Base-by-base conservation (phyloP, 345 rosid species). In the Eucalyptus sp. region DNA sequence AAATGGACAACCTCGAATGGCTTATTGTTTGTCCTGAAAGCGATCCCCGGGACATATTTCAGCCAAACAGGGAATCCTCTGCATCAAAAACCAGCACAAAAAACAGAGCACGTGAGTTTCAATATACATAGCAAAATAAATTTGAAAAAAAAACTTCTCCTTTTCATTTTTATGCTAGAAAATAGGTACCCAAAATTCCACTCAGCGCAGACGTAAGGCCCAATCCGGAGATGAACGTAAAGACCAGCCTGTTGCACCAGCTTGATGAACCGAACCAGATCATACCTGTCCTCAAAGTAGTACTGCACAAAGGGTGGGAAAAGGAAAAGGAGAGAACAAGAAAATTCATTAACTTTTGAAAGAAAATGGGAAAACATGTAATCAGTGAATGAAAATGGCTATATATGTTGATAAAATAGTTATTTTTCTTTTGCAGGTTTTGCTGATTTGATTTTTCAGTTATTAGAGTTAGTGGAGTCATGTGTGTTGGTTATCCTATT, bases 211-310 rank as follows among this genome's bases (percentile, higher is more conserved):
- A 90, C 44, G 24, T 90, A 90, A 20, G 91, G 91, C 15, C 91
- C 91, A 8, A 90, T 88, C 58, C 91, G 88, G 89, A 90, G 91
- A 58, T 88, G 89, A 52, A 90, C 91, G 15, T 88, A 92, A 33
- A 93, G 92, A 13, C 95, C 95, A n/a, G 93, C 94, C 88, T 91
- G 91, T 68, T 92, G 90, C 58, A 91, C 90, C 66, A 91, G 60
- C 92, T 92, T 93, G 89, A 93, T 58, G 89, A 93, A 93, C 76
- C 91, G 91, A 50, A 93, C 94, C 85, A 93, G 89, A 89, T 93
- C 94, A 48, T 90, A 93, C 88, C 92, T 89, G 86, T 92, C 94
- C 87, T 80, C 91, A 66, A 93, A 93, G 84, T 91, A 91, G 60
- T 92, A 93, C 91, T 90, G 88, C 89, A 87, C 16, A 15, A 29